phyloP scores from a whole-genome alignment of 345 rosid genomes.

The Barbarea vulgaris region DNA sequence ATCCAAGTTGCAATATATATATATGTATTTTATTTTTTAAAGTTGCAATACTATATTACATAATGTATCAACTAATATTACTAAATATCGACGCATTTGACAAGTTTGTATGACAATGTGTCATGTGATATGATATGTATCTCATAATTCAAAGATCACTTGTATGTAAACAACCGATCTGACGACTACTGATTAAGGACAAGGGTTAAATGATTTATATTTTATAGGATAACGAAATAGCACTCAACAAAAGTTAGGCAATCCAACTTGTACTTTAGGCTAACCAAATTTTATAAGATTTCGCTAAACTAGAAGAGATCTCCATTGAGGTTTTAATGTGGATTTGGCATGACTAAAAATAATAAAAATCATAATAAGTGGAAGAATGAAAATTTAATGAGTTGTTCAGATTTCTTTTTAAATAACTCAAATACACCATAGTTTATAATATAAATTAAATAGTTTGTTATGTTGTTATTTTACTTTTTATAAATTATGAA shows the following conservation, averaged over 20 bases:
- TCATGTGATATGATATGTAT: no score
- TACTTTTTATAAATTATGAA: no score
- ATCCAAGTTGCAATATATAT: constrained; percentile 5
- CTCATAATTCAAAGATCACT: neutral
- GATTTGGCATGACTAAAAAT: neutral
- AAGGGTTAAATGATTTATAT: neutral
- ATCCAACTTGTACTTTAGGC: neutral
- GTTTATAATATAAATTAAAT: no score
- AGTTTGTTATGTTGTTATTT: no score
- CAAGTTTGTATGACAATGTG: neutral
- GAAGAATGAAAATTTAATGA: no score
- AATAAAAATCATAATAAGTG: no score
- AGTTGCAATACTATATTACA: no score
- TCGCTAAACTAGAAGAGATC: no score
- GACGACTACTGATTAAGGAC: neutral
- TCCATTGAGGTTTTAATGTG: neutral
- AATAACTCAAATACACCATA: neutral
- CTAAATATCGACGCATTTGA: neutral
- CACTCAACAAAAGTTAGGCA: neutral
- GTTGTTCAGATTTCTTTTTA: neutral
- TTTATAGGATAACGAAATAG: neutral
- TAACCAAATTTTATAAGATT: neutral
- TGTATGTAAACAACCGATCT: neutral
- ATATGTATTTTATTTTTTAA: no score
- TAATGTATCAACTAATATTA: neutral